A percentile compares a stretch with the other conserved stretches of the same genome.
Conservation (phyloP, 106 monocot genomes). For the Alisma plantagoaquatica region DNA sequence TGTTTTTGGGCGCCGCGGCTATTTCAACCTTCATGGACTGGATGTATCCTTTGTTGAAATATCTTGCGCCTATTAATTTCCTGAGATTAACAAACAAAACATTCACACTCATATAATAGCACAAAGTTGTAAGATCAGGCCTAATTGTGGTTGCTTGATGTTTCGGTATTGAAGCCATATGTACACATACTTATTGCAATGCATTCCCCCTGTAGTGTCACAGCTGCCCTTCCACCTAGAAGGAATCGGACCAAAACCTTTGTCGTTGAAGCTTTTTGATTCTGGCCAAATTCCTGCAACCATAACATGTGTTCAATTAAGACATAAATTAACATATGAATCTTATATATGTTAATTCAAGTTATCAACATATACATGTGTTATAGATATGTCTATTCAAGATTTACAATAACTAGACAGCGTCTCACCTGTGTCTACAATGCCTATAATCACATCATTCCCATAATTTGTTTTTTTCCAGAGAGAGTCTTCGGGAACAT, state of each 20-base stretch:
- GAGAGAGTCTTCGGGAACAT: slow-evolving; percentile 7
- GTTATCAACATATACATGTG: too few species aligned
- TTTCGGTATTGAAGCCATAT: too few species aligned
- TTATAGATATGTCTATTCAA: too few species aligned
- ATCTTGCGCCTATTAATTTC: slow-evolving; percentile 49
- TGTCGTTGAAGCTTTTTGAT: slow-evolving; percentile 11
- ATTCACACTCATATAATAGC: not conserved
- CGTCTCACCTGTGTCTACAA: slow-evolving; percentile 13
- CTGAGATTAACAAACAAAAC: slow-evolving; percentile 10
- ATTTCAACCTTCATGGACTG: not conserved
- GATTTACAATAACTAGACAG: too few species aligned
- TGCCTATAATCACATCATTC: slow-evolving; percentile 15
- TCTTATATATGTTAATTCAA: too few species aligned
- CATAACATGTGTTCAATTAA: too few species aligned
- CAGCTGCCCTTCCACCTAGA: slow-evolving; percentile 15
- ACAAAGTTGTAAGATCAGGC: not conserved
- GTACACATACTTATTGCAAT: slow-evolving; percentile 19
- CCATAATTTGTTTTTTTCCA: slow-evolving; percentile 24
- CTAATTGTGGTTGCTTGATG: too few species aligned
- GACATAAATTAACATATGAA: too few species aligned
- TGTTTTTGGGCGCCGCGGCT: not conserved
- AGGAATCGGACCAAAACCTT: slow-evolving; percentile 10
- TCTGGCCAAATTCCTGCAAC: slow-evolving; percentile 15
- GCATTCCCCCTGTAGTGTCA: not conserved
- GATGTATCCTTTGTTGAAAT: slow-evolving; percentile 31